Percentiles rank a stretch among this genome's conserved stretches.
Conservation (phyloP, 208 protist species). For the Zelonia costaricensis region DNA sequence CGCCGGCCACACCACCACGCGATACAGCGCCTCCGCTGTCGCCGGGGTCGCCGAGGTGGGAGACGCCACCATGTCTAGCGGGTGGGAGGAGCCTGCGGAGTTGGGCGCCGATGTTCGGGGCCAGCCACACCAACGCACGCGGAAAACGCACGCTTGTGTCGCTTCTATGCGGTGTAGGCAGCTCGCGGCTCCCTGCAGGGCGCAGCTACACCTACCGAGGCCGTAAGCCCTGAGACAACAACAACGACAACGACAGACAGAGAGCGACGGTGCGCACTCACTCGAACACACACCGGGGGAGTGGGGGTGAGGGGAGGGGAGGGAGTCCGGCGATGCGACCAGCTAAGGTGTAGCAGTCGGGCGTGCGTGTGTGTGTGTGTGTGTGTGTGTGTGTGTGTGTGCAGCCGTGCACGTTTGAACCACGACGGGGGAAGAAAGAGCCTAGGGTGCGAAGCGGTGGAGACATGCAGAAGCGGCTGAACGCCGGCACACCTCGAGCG, state of each 20-base stretch:
- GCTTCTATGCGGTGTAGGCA: too few relatives aligned
- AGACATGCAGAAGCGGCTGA: too few relatives aligned
- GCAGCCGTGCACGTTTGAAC: neutral
- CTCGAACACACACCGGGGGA: neutral
- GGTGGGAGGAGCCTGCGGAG: too few relatives aligned
- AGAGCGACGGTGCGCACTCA: neutral
- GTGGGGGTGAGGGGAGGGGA: neutral
- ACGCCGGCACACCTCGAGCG: too few relatives aligned
- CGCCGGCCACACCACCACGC: conserved; percentile 17
- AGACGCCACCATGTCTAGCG: conserved; percentile 8
- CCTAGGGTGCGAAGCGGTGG: too few relatives aligned
- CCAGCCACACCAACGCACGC: too few relatives aligned
- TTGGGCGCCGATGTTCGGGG: too few relatives aligned
- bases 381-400: neutral
- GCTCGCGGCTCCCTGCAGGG: too few relatives aligned
- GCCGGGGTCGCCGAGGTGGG: neutral
- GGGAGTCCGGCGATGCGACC: neutral
- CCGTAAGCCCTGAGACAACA: neutral
- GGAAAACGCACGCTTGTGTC: too few relatives aligned
- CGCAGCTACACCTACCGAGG: too few relatives aligned
- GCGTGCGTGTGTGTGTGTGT: neutral
- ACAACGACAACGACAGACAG: neutral
- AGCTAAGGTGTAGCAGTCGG: neutral
- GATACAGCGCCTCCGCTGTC: conserved; percentile 19
- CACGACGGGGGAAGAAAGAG: neutral